A percentile compares a stretch with the other conserved stretches of the same genome.
phyloP scores from a whole-genome alignment of 495 filamentous ascomycete genomes.

The Lepidopterella palustris region DNA sequence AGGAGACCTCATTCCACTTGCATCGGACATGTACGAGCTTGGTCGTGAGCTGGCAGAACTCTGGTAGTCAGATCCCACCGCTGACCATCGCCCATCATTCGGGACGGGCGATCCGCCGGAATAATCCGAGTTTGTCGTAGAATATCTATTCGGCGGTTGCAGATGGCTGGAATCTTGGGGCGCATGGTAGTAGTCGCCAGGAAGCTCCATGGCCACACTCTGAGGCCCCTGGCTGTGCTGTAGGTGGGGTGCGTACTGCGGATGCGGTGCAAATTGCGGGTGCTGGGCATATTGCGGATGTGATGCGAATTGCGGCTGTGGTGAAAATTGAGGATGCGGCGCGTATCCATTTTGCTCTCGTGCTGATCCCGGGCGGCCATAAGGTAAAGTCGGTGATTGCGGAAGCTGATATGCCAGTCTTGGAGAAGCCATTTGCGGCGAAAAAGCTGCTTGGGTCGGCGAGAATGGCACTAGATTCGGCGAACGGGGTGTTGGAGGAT shows the following conservation, averaged over 20 bases:
- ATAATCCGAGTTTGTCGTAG: conserved; percentile 9
- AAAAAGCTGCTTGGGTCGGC: no score
- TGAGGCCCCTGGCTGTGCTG: conserved; percentile 1
- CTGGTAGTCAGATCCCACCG: conserved; percentile 16
- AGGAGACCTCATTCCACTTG: conserved; percentile 23
- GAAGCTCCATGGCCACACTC: conserved; percentile 27
- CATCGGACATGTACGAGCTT: conserved; percentile 26
- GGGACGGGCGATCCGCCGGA: conserved; percentile 16
- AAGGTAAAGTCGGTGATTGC: neutral
- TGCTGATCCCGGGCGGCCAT: neutral
- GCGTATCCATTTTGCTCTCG: neutral
- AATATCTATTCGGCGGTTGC: conserved; percentile 10
- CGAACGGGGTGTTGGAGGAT: neutral
- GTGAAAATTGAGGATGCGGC: neutral
- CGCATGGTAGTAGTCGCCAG: conserved; percentile 27
- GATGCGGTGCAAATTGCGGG: conserved; percentile 9
- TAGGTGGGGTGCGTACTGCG: conserved; percentile 4
- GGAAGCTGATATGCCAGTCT: neutral
- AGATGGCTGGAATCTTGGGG: conserved; percentile 13
- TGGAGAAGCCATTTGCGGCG: neutral
- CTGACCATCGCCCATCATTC: conserved; percentile 18
- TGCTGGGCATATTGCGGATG: neutral
- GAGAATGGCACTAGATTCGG: neutral
- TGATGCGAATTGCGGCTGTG: neutral
- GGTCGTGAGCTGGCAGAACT: conserved; percentile 21